phyloP scores from a whole-genome alignment of 2,329 filamentous ascomycete genomes.

The Trichophyton simii region DNA sequence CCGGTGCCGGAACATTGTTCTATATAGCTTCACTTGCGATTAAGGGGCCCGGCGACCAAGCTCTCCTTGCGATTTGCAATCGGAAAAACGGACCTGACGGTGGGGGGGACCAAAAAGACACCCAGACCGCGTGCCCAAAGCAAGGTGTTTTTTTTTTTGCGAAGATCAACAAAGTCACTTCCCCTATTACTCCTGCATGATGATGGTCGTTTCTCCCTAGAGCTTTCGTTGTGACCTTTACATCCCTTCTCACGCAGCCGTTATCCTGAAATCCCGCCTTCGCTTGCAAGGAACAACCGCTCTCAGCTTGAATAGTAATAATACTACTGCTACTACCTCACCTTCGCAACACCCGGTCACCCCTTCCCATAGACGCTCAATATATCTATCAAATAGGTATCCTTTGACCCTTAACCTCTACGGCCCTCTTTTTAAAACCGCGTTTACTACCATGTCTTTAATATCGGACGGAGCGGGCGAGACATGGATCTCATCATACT shows the following conservation, averaged over 20 bases:
- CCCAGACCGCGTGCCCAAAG: background rate
- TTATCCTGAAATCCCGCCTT: background rate
- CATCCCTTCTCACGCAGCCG: background rate
- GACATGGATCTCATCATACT: conserved; percentile 97
- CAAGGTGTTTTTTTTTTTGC: background rate
- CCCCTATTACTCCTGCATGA: background rate
- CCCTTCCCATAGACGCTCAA: background rate
- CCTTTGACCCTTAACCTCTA: background rate
- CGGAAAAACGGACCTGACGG: background rate
- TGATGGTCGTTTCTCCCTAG: background rate
- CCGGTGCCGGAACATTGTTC: background rate
- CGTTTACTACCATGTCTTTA: conserved; percentile 30
- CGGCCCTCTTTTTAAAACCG: background rate
- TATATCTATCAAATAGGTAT: background rate
- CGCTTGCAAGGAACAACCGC: background rate
- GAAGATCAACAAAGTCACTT: background rate
- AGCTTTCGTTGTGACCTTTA: background rate
- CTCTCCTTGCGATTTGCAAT: background rate
- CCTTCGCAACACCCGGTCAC: no score
- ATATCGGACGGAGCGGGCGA: conserved; percentile 46
- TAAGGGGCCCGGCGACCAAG: background rate
- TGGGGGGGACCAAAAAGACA: background rate
- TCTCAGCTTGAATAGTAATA: background rate
- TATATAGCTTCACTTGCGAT: background rate
- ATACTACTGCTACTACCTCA: background rate